phyloP scores from a whole-genome alignment of 129 eudicot genomes.

The Arctium minus region DNA sequence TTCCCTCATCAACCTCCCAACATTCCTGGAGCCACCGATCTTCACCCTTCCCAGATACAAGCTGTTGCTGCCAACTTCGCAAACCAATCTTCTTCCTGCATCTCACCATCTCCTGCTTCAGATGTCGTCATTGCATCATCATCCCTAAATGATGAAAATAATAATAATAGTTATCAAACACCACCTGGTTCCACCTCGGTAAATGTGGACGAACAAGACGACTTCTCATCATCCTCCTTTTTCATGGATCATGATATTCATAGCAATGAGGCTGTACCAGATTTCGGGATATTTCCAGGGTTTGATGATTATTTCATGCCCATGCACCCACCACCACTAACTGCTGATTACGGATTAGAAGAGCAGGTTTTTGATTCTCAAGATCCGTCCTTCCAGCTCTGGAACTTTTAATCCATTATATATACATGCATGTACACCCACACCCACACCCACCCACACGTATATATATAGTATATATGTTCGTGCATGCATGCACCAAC shows the following conservation, averaged over 20 bases:
- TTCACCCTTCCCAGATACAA: conserved; percentile 38
- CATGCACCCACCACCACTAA: not conserved
- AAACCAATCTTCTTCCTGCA: not conserved
- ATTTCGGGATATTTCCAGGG: conserved; percentile 33
- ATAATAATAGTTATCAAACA: not conserved
- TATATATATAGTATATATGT: not conserved
- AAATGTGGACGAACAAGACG: not conserved
- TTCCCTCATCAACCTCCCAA: conserved; percentile 40
- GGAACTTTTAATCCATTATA: conserved; percentile 19
- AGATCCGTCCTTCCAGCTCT: conserved; percentile 24
- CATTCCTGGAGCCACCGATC: conserved; percentile 33
- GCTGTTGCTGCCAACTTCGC: conserved; percentile 31
- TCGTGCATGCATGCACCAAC: not conserved
- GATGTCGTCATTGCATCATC: too few species aligned
- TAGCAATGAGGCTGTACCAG: not conserved
- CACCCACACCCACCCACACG: not conserved
- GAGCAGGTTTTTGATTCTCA: conserved; percentile 20
- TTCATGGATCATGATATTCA: not conserved
- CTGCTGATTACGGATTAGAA: not conserved
- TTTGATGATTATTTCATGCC: conserved; percentile 37
- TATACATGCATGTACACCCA: not conserved
- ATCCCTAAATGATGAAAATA: not conserved
- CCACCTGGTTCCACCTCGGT: not conserved
- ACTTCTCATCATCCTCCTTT: not conserved
- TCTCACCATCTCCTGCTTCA: not conserved